Evolutionary conservation across 805 yeast genomes (phyloP).

Genomic region (Candida boleticola): DNA sequence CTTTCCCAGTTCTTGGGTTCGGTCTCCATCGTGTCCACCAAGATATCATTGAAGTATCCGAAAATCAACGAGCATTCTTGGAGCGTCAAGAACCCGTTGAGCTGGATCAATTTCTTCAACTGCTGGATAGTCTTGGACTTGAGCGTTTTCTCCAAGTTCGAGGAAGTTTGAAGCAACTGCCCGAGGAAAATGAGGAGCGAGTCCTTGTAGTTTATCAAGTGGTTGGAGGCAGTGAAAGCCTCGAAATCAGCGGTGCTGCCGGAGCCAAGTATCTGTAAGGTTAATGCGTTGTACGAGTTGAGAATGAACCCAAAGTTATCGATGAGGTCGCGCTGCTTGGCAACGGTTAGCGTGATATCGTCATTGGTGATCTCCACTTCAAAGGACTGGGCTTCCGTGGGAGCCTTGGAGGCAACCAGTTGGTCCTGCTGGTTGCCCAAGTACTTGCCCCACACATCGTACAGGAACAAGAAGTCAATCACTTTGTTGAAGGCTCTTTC

Average conservation of each 20-base stretch:
- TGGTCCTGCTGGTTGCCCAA: conserved; percentile 1
- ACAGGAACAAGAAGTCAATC: conserved; percentile 29
- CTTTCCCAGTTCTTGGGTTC: conserved; percentile 30
- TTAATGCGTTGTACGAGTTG: conserved; percentile 35
- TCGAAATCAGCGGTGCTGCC: conserved; percentile 1
- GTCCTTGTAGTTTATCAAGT: conserved; percentile 55
- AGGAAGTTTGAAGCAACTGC: conserved; percentile 64
- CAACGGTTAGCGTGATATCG: conserved; percentile 41
- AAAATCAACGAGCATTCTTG: conserved; percentile 63
- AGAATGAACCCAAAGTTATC: conserved; percentile 61
- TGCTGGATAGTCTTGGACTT: conserved; percentile 66
- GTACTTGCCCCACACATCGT: conserved; percentile 44
- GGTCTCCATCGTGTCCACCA: conserved; percentile 40
- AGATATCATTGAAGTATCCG: conserved; percentile 62
- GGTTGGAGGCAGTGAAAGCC: conserved; percentile 22
- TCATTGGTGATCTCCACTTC: conserved; percentile 16
- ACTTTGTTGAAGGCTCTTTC: conserved; percentile 46
- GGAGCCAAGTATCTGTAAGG: conserved; percentile 10
- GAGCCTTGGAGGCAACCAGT: too few species aligned
- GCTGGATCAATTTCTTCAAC: conserved; percentile 52
- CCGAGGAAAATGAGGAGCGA: conserved; percentile 65
- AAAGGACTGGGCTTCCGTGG: neutral
- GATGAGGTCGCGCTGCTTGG: conserved; percentile 58
- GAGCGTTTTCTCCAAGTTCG: conserved; percentile 67
- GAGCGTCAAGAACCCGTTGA: conserved; percentile 46